Evolutionary conservation across 768 basidiomycete species (phyloP).

Genomic region (Boletales sp.): DNA sequence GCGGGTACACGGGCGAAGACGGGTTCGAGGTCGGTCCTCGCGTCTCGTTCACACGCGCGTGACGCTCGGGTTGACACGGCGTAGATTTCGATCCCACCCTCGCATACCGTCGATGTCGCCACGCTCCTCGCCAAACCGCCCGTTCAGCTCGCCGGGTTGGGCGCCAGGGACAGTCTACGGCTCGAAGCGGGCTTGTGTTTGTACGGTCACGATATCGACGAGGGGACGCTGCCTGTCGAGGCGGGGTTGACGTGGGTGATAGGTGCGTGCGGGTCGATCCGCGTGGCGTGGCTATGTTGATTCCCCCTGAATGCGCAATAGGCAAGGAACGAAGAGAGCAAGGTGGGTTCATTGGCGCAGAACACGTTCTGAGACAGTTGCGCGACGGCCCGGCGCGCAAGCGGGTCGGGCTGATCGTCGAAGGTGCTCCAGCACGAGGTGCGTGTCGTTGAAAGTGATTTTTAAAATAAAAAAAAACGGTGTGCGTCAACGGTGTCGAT

Average conservation of each 20-base stretch:
- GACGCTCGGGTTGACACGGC: neutral
- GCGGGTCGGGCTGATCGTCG: constrained; percentile 79
- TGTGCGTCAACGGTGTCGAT: no score
- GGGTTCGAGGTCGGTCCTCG: constrained; percentile 75
- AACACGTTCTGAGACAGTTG: constrained; percentile 67
- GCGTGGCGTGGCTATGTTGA: no score
- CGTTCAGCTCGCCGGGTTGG: constrained; percentile 85
- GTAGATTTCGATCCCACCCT: constrained; percentile 86
- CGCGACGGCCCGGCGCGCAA: constrained; percentile 74
- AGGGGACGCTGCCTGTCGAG: constrained; percentile 82
- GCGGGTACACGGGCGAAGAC: constrained; percentile 98
- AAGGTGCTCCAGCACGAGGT: constrained; percentile 86
- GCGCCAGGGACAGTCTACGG: constrained; percentile 89
- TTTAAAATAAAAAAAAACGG: neutral
- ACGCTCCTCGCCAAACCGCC: constrained; percentile 53
- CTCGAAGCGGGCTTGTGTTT: constrained; percentile 97
- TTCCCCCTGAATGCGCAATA: constrained; percentile 23
- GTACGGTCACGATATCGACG: constrained; percentile 92
- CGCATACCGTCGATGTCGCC: constrained; percentile 69
- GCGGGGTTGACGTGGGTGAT: constrained; percentile 93
- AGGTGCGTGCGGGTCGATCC: constrained; percentile 44
- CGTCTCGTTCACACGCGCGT: no score
- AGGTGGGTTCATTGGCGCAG: constrained; percentile 77
- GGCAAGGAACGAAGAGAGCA: constrained; percentile 77
- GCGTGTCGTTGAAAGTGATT: constrained; percentile 18